Evolutionary conservation across 2,329 filamentous ascomycete genomes (phyloP).

Genomic region (Hypoxylon sp.): DNA sequence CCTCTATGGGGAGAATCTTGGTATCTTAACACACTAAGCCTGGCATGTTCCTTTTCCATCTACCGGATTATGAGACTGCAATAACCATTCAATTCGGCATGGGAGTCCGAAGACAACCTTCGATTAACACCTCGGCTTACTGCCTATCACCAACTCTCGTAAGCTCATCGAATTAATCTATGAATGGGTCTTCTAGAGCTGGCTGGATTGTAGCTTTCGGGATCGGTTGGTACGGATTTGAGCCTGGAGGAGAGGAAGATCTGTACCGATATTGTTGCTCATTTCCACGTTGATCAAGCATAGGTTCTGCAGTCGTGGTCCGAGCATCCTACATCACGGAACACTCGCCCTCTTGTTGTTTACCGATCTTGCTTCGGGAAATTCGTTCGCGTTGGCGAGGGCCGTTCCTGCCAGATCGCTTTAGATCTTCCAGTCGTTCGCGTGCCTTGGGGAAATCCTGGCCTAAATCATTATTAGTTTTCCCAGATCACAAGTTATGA

Average conservation of each 20-base stretch:
- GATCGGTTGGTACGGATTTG: not conserved
- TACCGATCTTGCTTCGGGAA: constrained; percentile 84
- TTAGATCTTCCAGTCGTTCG: constrained; percentile 92
- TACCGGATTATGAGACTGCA: constrained; percentile 1
- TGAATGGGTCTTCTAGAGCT: constrained; percentile 20
- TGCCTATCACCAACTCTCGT: not conserved
- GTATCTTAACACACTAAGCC: constrained; percentile 28
- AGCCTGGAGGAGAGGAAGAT: constrained; percentile 10
- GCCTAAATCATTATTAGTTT: constrained; percentile 68
- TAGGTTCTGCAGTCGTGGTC: constrained; percentile 30
- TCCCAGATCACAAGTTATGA: not conserved
- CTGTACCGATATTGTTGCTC: constrained; percentile 4
- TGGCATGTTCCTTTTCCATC: not conserved
- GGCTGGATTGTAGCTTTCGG: constrained; percentile 4
- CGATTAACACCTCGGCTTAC: constrained; percentile 2
- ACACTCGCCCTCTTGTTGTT: constrained; percentile 91
- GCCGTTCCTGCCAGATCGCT: constrained; percentile 79
- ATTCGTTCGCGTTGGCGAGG: constrained; percentile 84
- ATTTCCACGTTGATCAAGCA: not conserved
- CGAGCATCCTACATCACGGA: constrained; percentile 76
- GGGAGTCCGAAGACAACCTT: not conserved
- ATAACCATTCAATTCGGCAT: constrained; percentile 21
- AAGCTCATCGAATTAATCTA: constrained; percentile 1
- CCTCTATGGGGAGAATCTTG: constrained; percentile 18
- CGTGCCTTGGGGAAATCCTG: constrained; percentile 96